Conservation (phyloP, 192 early-diverging fungal species). For the Linnemannia schmuckeri region DNA sequence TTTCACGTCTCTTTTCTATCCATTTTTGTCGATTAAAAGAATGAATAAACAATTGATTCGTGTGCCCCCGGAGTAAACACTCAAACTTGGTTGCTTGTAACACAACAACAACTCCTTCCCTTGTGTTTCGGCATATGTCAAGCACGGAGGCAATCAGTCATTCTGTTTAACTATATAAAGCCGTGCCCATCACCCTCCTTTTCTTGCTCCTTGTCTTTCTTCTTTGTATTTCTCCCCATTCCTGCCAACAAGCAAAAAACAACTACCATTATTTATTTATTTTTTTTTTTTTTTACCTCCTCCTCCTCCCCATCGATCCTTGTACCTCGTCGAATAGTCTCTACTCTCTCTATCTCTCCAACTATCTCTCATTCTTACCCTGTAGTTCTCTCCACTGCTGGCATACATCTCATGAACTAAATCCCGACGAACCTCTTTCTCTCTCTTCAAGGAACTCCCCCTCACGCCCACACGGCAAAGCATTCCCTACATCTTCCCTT, state of each 20-base stretch:
- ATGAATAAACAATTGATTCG: neutral
- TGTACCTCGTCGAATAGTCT: neutral
- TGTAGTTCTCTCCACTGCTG: constrained; percentile 7
- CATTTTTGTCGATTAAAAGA: neutral
- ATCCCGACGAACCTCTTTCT: constrained; percentile 11
- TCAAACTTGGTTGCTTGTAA: too few relatives aligned
- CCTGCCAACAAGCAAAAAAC: constrained; percentile 2
- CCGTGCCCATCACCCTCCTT: neutral
- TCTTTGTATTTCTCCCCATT: neutral
- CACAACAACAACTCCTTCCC: too few relatives aligned
- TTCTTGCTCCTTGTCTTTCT: constrained; percentile 17
- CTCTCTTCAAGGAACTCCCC: constrained; percentile 29
- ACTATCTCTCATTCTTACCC: neutral
- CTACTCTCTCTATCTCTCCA: neutral
- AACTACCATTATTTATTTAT: neutral
- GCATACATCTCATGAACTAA: constrained; percentile 33
- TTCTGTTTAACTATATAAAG: neutral
- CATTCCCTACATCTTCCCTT: neutral
- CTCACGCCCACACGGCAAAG: constrained; percentile 57
- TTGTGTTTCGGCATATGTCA: too few relatives aligned
- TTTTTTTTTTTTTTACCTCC: neutral
- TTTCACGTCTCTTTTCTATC: neutral
- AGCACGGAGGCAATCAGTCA: neutral
- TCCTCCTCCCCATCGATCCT: constrained; percentile 1
- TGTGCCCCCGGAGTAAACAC: neutral